phyloP scores from a whole-genome alignment of 2,329 filamentous ascomycete genomes.

The Pseudophaeomoniella oleicola region DNA sequence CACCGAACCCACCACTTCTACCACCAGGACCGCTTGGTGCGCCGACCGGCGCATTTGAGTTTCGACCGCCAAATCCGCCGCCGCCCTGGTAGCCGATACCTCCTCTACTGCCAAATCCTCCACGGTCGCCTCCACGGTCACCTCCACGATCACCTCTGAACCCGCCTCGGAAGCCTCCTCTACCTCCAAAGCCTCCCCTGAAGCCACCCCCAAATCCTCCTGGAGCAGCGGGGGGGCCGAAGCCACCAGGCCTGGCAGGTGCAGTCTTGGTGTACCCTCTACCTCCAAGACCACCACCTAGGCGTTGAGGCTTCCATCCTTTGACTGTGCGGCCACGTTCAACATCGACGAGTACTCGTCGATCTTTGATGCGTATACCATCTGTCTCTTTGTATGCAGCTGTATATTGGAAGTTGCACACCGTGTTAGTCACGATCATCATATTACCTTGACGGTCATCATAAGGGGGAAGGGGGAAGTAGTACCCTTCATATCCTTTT shows the following conservation, averaged over 20 bases:
- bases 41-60: slow-evolving; percentile 25
- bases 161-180: slow-evolving; percentile 38
- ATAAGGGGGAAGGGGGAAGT: slow-evolving; percentile 18
- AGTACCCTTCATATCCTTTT: slow-evolving; percentile 99
- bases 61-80: slow-evolving; percentile 27
- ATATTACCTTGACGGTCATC: slow-evolving; percentile 5
- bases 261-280: slow-evolving; percentile 80
- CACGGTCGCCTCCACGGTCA: slow-evolving; percentile 33
- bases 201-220: slow-evolving; percentile 41
- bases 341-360: slow-evolving; percentile 85
- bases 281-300: slow-evolving; percentile 83
- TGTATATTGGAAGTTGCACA: slow-evolving; percentile 37
- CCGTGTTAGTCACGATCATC: slow-evolving; percentile 20
- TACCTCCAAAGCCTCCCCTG: slow-evolving; percentile 36
- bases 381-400: slow-evolving; percentile 83
- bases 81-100: slow-evolving; percentile 45
- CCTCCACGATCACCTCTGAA: slow-evolving; percentile 40
- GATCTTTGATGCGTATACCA: slow-evolving; percentile 82
- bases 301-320: slow-evolving; percentile 81
- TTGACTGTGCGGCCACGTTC: slow-evolving; percentile 89
- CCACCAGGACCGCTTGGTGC: slow-evolving; percentile 25
- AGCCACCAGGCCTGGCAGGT: slow-evolving; percentile 55
- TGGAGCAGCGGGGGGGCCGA: slow-evolving; percentile 40
- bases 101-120: slow-evolving; percentile 31
- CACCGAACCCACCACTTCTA: slow-evolving; percentile 39